phyloP scores from a whole-genome alignment of 129 eudicot species.

The Flaveria trinervia region DNA sequence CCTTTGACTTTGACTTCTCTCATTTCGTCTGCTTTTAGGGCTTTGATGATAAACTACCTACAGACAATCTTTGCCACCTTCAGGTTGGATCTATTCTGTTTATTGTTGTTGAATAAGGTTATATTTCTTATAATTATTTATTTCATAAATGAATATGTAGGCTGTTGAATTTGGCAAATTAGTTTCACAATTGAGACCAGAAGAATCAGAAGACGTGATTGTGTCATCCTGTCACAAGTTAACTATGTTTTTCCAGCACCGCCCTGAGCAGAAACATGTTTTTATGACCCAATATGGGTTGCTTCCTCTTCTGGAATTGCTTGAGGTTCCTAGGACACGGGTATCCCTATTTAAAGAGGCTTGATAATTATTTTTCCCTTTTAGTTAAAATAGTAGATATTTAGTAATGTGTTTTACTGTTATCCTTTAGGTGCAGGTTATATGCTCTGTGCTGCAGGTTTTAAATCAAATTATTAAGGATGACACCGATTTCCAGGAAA shows the following conservation, averaged over 20 bases:
- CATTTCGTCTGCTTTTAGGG: conserved; percentile 52
- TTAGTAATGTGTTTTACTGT: conserved; percentile 18
- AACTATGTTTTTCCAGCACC: conserved; percentile 74
- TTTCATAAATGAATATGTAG: conserved; percentile 35
- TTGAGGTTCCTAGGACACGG: conserved; percentile 81
- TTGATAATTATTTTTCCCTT: neutral
- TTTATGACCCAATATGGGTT: conserved; percentile 92
- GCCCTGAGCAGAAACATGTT: conserved; percentile 92
- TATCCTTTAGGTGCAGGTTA: conserved; percentile 59
- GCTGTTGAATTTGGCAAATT: conserved; percentile 92
- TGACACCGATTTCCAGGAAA: conserved; percentile 87
- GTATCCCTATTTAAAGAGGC: conserved; percentile 44
- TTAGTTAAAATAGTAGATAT: neutral
- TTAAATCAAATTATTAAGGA: conserved; percentile 83
- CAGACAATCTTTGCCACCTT: conserved; percentile 80
- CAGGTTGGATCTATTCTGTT: conserved; percentile 52
- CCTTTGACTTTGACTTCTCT: conserved; percentile 4
- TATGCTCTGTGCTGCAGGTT: conserved; percentile 83
- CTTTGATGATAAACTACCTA: conserved; percentile 88
- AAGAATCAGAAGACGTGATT: conserved; percentile 91
- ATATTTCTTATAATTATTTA: conserved; percentile 17
- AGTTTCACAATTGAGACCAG: conserved; percentile 82
- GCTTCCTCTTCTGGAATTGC: conserved; percentile 89
- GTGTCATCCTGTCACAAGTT: conserved; percentile 85
- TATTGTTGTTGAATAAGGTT: conserved; percentile 10